These are phyloP conservation scores for Letharia lupina DNA, from an alignment of 495 filamentous ascomycete genomes.

Conservation along the genomic window DNA sequence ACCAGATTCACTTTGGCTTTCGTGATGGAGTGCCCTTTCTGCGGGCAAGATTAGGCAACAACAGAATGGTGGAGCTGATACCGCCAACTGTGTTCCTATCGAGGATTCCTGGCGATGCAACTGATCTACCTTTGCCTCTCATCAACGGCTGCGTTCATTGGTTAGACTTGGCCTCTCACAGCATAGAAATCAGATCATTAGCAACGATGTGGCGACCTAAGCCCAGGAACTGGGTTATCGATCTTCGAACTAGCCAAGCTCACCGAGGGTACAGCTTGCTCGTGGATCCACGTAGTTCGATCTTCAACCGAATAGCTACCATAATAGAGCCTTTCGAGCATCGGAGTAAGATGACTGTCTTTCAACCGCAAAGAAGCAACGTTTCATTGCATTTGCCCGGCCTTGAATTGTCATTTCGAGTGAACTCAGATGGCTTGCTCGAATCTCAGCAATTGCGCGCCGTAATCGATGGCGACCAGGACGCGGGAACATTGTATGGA, in stretches of 20 bases:
- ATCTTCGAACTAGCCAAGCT: constrained; percentile 2
- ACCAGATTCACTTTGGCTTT: constrained; percentile 44
- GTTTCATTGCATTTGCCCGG: constrained; percentile 10
- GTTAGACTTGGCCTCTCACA: constrained; percentile 40
- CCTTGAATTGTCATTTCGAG: constrained; percentile 15
- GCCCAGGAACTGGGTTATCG: constrained; percentile 13
- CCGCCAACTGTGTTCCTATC: constrained; percentile 3
- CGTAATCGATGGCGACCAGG: constrained; percentile 47
- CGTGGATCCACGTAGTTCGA: constrained; percentile 16
- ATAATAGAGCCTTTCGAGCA: constrained; percentile 17
- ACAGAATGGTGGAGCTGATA: constrained; percentile 11
- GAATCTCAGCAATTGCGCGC: constrained; percentile 45
- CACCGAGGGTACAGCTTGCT: constrained; percentile 4
- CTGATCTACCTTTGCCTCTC: constrained; percentile 39
- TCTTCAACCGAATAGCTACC: constrained; percentile 2
- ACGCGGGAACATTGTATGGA: constrained; percentile 44
- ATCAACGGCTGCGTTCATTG: constrained; percentile 48
- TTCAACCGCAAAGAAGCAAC: constrained; percentile 8
- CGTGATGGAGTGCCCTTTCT: constrained; percentile 34
- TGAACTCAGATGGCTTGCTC: constrained; percentile 26
- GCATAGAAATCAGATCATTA: constrained; percentile 45
- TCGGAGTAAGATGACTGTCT: constrained; percentile 8
- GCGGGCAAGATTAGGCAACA: constrained; percentile 24
- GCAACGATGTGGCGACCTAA: constrained; percentile 32
- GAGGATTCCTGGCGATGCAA: background rate